phyloP scores from a whole-genome alignment of 495 filamentous ascomycete species.

The Podospora tetraspora region DNA sequence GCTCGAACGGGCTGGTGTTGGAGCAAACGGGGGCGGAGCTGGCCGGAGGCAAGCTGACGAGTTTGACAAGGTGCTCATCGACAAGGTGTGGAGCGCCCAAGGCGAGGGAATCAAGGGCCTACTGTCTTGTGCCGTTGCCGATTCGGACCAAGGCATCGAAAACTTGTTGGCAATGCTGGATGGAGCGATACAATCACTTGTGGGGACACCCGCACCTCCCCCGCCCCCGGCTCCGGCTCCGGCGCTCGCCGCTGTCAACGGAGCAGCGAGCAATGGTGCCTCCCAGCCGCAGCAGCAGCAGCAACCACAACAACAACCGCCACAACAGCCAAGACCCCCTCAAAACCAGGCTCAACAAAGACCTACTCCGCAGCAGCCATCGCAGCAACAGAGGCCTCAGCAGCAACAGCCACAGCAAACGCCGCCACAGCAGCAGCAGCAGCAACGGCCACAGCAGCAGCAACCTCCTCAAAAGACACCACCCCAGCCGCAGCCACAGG shows the following conservation, averaged over 20 bases:
- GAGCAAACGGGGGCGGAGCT: not conserved
- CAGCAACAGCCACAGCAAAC: not conserved
- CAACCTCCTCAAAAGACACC: not conserved
- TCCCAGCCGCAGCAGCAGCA: not conserved
- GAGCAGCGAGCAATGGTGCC: not conserved
- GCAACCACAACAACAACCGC: not conserved
- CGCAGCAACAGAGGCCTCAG: not conserved
- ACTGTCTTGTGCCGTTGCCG: constrained; percentile 29
- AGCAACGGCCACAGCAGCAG: constrained; percentile 9
- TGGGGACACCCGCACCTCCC: constrained; percentile 15
- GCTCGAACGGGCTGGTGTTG: constrained; percentile 25
- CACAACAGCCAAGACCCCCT: not conserved
- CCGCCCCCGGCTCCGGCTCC: not conserved
- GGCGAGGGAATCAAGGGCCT: constrained; percentile 32
- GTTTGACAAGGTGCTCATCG: constrained; percentile 35
- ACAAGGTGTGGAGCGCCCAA: constrained; percentile 32
- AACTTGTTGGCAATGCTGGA: constrained; percentile 24
- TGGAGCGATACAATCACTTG: constrained; percentile 29
- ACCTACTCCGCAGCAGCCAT: not conserved
- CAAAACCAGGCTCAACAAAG: not conserved
- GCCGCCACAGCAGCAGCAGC: not conserved
- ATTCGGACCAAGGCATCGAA: constrained; percentile 31
- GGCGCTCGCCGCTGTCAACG: not conserved
- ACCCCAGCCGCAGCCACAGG: not conserved
- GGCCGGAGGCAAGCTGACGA: constrained; percentile 32